These are phyloP conservation scores for Wickerhamiella azymoides DNA, from an alignment of 805 yeast species.

Conservation along the genomic window DNA sequence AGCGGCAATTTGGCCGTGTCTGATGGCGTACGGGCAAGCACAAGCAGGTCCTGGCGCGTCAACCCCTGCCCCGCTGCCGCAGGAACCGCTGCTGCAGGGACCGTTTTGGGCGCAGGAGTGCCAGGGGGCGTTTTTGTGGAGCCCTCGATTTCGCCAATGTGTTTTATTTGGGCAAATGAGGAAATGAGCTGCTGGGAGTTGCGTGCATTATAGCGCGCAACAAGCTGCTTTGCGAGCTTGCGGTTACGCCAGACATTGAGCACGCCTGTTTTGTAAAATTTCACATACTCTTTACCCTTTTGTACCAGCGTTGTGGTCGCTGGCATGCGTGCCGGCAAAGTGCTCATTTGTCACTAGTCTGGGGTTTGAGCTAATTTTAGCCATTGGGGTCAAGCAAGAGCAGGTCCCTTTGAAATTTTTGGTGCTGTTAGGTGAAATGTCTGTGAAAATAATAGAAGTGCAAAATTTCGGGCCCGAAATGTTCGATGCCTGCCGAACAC, in stretches of 20 bases:
- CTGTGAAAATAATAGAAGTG: no score
- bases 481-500: no score
- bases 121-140: background rate
- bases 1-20: conserved; percentile 43
- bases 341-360: conserved; percentile 12
- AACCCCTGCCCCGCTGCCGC: background rate
- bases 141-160: background rate
- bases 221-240: conserved; percentile 11
- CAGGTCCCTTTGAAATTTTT: no score
- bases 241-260: conserved; percentile 35
- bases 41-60: conserved; percentile 35
- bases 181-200: conserved; percentile 14
- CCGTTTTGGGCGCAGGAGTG: no score
- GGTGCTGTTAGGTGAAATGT: no score
- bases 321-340: conserved; percentile 23
- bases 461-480: no score
- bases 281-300: conserved; percentile 20
- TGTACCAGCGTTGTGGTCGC: conserved; percentile 14
- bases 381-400: no score
- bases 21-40: conserved; percentile 34
- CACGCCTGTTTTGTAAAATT: conserved; percentile 36
- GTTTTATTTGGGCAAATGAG: conserved; percentile 10
- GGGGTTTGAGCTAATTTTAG: no score
- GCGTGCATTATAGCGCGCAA: conserved; percentile 12
- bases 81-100: background rate